These are phyloP conservation scores for Tolypocladium amazonense DNA, from an alignment of 2,329 filamentous ascomycete species.

Conservation along the genomic window DNA sequence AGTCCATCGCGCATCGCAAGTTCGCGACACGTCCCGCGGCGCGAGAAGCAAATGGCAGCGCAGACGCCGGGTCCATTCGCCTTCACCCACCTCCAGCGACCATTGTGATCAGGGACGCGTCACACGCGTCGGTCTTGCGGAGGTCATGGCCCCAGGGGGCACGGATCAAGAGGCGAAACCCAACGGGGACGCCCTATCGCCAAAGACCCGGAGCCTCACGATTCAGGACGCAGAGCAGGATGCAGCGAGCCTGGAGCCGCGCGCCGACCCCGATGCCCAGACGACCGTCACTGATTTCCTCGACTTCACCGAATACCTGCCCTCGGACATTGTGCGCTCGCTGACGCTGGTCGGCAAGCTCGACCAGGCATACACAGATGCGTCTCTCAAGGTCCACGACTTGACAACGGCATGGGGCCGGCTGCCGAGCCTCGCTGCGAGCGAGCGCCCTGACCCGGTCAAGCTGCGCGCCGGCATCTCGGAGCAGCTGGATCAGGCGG, in stretches of 20 bases:
- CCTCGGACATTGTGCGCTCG: conserved; percentile 55
- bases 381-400: conserved; percentile 43
- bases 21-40: background rate
- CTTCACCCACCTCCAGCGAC: background rate
- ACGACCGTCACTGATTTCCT: conserved; percentile 61
- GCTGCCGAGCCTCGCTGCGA: conserved; percentile 36
- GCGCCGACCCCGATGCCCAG: conserved; percentile 55
- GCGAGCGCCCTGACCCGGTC: conserved; percentile 36
- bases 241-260: conserved; percentile 33
- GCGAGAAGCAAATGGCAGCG: conserved; percentile 6
- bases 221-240: conserved; percentile 13
- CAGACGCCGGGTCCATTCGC: conserved; percentile 2
- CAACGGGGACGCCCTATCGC: conserved; percentile 14
- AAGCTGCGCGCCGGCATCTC: conserved; percentile 51
- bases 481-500: conserved; percentile 39
- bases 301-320: conserved; percentile 60
- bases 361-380: conserved; percentile 45
- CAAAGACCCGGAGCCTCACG: conserved; percentile 15
- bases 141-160: conserved; percentile 16
- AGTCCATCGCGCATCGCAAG: conserved; percentile 1
- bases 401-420: conserved; percentile 47
- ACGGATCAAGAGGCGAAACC: conserved; percentile 11
- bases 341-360: conserved; percentile 56
- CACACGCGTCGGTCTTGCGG: background rate
- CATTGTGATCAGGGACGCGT: background rate